These are phyloP conservation scores for Pinus taeda DNA, from an alignment of 75 land plant species.

Conservation along the genomic window DNA sequence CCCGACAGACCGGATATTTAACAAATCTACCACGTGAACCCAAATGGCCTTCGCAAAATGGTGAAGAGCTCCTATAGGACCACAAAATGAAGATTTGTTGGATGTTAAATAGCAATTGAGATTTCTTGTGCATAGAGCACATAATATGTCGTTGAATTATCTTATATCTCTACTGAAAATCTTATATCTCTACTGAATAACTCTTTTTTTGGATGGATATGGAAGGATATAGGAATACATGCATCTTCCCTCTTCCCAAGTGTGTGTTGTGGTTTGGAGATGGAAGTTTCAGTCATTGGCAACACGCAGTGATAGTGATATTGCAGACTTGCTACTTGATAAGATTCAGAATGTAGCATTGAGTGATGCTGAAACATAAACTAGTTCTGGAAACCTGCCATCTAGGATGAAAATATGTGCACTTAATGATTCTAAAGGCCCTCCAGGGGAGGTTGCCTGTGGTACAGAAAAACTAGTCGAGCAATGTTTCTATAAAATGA, in stretches of 20 bases:
- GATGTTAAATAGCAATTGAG: conserved; percentile 85
- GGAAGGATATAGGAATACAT: conserved; percentile 63
- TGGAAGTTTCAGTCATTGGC: conserved; percentile 89
- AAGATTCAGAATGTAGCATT: background rate
- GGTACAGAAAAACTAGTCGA: conserved; percentile 59
- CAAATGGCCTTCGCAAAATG: no score
- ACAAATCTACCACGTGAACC: no score
- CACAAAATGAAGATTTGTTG: conserved; percentile 48
- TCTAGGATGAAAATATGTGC: conserved; percentile 66
- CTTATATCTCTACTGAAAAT: conserved; percentile 51
- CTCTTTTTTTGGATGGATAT: conserved; percentile 75
- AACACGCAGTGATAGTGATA: conserved; percentile 33
- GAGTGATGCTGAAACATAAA: background rate
- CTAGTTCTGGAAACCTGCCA: conserved; percentile 1
- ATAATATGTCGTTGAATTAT: conserved; percentile 36
- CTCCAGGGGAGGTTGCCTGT: conserved; percentile 56
- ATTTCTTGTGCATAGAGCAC: conserved; percentile 48
- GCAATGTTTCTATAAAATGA: conserved; percentile 79
- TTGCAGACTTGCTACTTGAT: conserved; percentile 36
- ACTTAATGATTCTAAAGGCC: conserved; percentile 68
- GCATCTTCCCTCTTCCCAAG: conserved; percentile 77
- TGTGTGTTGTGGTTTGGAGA: conserved; percentile 97
- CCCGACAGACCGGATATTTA: no score
- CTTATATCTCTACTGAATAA: conserved; percentile 75
- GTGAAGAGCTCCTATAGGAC: conserved; percentile 66